Evolutionary conservation across 2,329 filamentous ascomycete species (phyloP), one percentile per base, ranked within the genome.

Genomic region (Fusarium algeriense): DNA sequence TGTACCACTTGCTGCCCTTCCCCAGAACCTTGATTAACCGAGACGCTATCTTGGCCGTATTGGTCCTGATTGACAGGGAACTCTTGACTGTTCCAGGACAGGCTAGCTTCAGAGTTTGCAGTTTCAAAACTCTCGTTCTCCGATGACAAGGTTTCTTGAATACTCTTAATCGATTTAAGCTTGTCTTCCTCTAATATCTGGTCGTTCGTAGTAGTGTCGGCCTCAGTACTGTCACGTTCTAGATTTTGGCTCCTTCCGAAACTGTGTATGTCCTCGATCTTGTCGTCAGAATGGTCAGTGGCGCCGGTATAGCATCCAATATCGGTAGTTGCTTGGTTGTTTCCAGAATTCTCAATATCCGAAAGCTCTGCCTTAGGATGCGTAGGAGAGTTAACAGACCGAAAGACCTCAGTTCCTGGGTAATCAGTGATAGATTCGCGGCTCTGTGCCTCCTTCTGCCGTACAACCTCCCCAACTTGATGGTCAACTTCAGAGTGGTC

Each of bases 61-160:
- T 37, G 54, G 20, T n/a, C 43, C 50, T 49, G 50, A 45, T 15
- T 38, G 23, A 37, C 13, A 26, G 37, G 43, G 23, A 41, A 30
- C 44, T 61, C 23, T 45, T 20, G 28, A 43, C 41, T 59, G 20
- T 57, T 38, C n/a, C 15, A 30, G 26, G 60, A 23, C 44, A 49
- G 58, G 14, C 34, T 64, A 19, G 49, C 45, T 32, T 41, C 44
- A 32, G 63, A 45, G 13, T 43, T 60, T 28, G 46, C 45, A 32
- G 64, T 52, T 34, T 69, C 50, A 23, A 49, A 53, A 19, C 54
- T 68, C 28, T 56, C 30, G 34, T 41, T 20, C 19, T 44, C 64
- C 20, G 37, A 17, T 13, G 48, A 49, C 19, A 49, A 32, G 26
- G 19, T 61, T 35, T 49, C 46, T 37, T 34, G 61, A 19, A 45